A percentile compares a stretch with the other conserved stretches of the same genome.
Evolutionary conservation across 768 basidiomycete species (phyloP).

Genomic region (Chalciporus chontae): DNA sequence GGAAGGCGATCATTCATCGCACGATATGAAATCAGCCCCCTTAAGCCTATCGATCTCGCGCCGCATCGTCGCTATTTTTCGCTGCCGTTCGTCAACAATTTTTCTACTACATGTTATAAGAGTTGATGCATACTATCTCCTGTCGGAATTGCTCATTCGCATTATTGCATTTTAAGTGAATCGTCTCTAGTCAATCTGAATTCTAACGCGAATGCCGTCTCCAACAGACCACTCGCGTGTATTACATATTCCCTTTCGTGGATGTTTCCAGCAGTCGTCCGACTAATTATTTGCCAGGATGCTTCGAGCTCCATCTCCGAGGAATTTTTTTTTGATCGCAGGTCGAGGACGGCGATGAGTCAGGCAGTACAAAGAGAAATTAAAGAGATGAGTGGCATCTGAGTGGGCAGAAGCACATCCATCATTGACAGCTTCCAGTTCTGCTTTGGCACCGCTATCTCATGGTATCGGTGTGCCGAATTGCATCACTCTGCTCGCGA

Average conservation of each 20-base stretch:
- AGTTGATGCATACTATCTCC: background rate
- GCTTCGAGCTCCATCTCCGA: slow-evolving; percentile 20
- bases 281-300: background rate
- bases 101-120: slow-evolving; percentile 5
- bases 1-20: slow-evolving; percentile 16
- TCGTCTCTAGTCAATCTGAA: background rate
- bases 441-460: slow-evolving; percentile 25
- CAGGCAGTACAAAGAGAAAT: slow-evolving; percentile 15
- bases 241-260: slow-evolving; percentile 4
- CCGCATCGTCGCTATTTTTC: slow-evolving; percentile 1
- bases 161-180: background rate
- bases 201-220: background rate
- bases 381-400: slow-evolving; percentile 26
- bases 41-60: slow-evolving; percentile 24
- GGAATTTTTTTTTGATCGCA: slow-evolving; percentile 3
- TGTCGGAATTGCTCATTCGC: slow-evolving; percentile 6
- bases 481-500: slow-evolving; percentile 12
- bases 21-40: slow-evolving; percentile 28
- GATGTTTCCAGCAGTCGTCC: background rate
- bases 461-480: slow-evolving; percentile 8
- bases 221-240: slow-evolving; percentile 3
- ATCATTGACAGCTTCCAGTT: slow-evolving; percentile 26
- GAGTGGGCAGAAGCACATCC: slow-evolving; percentile 28
- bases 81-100: slow-evolving; percentile 12
- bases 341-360: slow-evolving; percentile 3